These are phyloP conservation scores for Coemansia sp. DNA, from an alignment of 192 early-diverging fungal species.

Conservation along the genomic window DNA sequence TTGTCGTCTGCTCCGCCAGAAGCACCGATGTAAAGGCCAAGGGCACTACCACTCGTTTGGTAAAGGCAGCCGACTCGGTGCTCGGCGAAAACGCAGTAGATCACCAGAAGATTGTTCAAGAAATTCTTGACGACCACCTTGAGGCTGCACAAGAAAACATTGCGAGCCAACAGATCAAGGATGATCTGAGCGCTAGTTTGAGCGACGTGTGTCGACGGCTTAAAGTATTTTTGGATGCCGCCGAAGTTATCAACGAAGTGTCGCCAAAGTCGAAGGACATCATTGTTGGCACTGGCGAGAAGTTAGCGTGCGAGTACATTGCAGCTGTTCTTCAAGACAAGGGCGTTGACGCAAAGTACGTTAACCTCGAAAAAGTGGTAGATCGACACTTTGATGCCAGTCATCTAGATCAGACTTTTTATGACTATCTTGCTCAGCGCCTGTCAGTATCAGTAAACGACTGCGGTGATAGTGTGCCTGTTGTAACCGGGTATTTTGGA, in stretches of 20 bases:
- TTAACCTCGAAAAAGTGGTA: slow-evolving; percentile 86
- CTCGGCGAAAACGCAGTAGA: slow-evolving; percentile 37
- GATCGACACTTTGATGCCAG: slow-evolving; percentile 75
- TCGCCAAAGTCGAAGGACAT: slow-evolving; percentile 94
- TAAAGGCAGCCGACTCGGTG: slow-evolving; percentile 50
- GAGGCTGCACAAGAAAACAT: slow-evolving; percentile 62
- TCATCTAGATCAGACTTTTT: slow-evolving; percentile 90
- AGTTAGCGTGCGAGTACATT: slow-evolving; percentile 87
- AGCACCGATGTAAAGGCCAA: slow-evolving; percentile 82
- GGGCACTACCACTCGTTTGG: slow-evolving; percentile 82
- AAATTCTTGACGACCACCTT: slow-evolving; percentile 81
- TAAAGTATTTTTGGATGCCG: slow-evolving; percentile 84
- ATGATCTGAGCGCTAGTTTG: slow-evolving; percentile 60
- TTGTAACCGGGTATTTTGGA: slow-evolving; percentile 98
- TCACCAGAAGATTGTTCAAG: slow-evolving; percentile 75
- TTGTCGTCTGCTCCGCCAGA: slow-evolving; percentile 96
- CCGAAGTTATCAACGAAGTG: slow-evolving; percentile 94
- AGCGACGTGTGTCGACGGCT: slow-evolving; percentile 76
- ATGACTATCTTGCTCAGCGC: slow-evolving; percentile 80
- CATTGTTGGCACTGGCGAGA: slow-evolving; percentile 93
- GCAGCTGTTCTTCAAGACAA: slow-evolving; percentile 73
- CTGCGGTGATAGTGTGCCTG: slow-evolving; percentile 71
- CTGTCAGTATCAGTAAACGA: slow-evolving; percentile 61
- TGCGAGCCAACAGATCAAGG: slow-evolving; percentile 48
- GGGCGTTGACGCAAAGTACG: slow-evolving; percentile 79